A percentile compares a stretch with the other conserved stretches of the same genome.
These are phyloP conservation scores for Vaccinium corymbosum DNA, from an alignment of 148 eudicot genomes.

Conservation along the genomic window DNA sequence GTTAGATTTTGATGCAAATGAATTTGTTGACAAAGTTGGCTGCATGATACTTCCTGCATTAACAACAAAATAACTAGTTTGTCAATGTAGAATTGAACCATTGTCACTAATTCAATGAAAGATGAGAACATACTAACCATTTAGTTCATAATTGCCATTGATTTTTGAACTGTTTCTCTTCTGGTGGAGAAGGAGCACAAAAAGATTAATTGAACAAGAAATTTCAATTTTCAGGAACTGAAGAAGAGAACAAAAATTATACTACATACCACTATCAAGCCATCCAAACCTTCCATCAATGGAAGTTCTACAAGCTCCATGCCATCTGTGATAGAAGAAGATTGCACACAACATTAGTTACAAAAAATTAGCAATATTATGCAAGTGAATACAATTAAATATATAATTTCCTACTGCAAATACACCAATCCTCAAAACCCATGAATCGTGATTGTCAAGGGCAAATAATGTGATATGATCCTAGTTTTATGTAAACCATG, in stretches of 20 bases:
- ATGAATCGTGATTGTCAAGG: background rate
- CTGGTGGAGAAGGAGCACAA: constrained; percentile 30
- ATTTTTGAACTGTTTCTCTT: constrained; percentile 29
- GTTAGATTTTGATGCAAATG: constrained; percentile 51
- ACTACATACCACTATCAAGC: constrained; percentile 52
- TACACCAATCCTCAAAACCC: background rate
- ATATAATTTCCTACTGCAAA: background rate
- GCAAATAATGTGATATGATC: background rate
- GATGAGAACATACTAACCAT: constrained; percentile 45
- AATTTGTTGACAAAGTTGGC: constrained; percentile 32
- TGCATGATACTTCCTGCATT: constrained; percentile 46
- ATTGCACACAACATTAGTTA: background rate
- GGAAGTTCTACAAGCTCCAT: constrained; percentile 42
- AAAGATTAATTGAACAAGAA: constrained; percentile 11
- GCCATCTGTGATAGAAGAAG: background rate
- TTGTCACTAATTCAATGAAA: background rate
- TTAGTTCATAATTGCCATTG: constrained; percentile 43
- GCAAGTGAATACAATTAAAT: background rate
- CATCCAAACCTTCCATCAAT: constrained; percentile 66
- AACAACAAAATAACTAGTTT: constrained; percentile 10
- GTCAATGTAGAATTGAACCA: background rate
- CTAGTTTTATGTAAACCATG: background rate
- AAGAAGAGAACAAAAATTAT: constrained; percentile 12
- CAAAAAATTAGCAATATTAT: background rate
- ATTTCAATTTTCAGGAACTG: background rate